phyloP scores from a whole-genome alignment of 169 alveolate species.

The Plasmodium relictum region DNA sequence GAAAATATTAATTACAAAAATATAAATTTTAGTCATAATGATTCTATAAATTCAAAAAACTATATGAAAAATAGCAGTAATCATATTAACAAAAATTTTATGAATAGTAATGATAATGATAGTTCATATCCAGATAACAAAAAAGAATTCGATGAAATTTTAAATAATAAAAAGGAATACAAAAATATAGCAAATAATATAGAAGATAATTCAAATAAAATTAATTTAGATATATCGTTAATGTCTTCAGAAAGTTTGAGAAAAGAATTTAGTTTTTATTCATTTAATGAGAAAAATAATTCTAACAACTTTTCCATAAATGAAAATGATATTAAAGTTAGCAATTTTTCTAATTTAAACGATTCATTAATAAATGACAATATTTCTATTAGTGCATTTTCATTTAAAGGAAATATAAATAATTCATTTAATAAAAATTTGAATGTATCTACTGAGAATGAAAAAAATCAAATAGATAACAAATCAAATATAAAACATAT shows the following conservation, averaged over 20 bases:
- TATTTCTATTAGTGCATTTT: conserved; percentile 15
- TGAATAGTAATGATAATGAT: background rate
- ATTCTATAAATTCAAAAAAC: background rate
- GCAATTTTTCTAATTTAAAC: conserved; percentile 11
- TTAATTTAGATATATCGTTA: conserved; percentile 19
- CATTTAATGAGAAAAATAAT: conserved; percentile 28
- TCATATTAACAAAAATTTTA: background rate
- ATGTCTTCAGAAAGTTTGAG: conserved; percentile 25
- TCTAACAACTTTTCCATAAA: conserved; percentile 7
- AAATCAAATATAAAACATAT: no score
- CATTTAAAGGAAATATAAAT: conserved; percentile 9
- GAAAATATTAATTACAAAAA: background rate
- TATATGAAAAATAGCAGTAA: background rate
- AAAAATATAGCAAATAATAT: background rate
- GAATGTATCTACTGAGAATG: no score
- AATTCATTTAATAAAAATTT: no score
- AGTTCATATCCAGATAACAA: background rate
- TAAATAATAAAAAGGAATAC: background rate
- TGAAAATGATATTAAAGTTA: conserved; percentile 6
- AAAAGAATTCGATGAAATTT: background rate
- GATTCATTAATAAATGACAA: conserved; percentile 19
- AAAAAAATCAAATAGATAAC: no score
- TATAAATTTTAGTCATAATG: background rate
- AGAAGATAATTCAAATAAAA: background rate
- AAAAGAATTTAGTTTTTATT: conserved; percentile 42